A percentile compares a stretch with the other conserved stretches of the same genome.
Conservation (phyloP, 139 green algal genomes). For the Volvox africanus region DNA sequence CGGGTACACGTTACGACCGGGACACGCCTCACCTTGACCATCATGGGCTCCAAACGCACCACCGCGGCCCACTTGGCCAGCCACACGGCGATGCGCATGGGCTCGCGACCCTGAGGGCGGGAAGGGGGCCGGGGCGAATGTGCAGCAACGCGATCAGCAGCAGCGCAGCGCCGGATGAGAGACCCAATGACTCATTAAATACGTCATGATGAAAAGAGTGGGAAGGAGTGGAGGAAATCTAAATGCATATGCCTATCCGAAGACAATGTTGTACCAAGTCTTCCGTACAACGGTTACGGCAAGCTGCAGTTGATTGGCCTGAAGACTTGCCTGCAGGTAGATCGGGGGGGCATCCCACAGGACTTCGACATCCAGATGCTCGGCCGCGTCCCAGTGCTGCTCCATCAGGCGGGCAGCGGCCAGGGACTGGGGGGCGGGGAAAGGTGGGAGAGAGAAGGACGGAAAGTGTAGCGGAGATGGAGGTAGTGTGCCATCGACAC, state of each 20-base stretch:
- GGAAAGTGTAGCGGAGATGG: neutral
- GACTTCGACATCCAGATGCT: constrained; percentile 36
- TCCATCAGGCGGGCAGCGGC: constrained; percentile 28
- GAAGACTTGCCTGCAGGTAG: constrained; percentile 9
- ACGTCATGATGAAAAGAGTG: too few species aligned
- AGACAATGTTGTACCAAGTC: too few species aligned
- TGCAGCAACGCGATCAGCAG: neutral
- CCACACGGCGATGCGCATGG: constrained; percentile 45
- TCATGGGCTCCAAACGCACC: constrained; percentile 7
- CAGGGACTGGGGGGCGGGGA: constrained; percentile 14
- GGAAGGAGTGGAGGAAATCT: too few species aligned
- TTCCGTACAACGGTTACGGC: too few species aligned
- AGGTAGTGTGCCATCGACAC: too few species aligned
- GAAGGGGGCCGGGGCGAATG: neutral
- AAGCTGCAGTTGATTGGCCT: too few species aligned
- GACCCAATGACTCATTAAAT: too few species aligned
- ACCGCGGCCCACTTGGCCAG: constrained; percentile 42
- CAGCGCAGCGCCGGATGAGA: too few species aligned
- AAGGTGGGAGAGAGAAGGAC: neutral
- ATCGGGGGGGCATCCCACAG: constrained; percentile 44
- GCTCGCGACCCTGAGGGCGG: constrained; percentile 33
- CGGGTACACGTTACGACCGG: too few species aligned
- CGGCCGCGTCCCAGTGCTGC: constrained; percentile 41
- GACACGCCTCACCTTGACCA: constrained; percentile 40
- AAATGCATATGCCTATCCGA: too few species aligned